Evolutionary conservation across 305 asterid genomes (phyloP).

Genomic region (Rubia peregrina): DNA sequence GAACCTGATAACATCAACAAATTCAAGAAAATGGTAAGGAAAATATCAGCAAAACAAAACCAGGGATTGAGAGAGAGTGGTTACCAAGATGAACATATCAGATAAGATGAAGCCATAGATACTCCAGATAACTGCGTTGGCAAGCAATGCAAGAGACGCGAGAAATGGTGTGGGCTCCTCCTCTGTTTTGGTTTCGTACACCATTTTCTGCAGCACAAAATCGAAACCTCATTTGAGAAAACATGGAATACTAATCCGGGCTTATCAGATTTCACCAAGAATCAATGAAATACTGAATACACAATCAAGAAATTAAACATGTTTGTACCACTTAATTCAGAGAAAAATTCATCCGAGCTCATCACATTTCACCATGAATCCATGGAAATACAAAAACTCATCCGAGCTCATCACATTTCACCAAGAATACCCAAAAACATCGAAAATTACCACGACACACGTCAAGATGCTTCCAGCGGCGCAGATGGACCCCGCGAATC

Average conservation of each 20-base stretch:
- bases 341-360: too few species aligned
- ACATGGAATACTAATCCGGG: too few species aligned
- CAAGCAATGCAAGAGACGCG: not conserved
- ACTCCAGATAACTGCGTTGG: not conserved
- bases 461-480: not conserved
- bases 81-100: not conserved
- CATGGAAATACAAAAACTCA: too few species aligned
- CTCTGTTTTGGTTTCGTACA: not conserved
- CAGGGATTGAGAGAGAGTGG: not conserved
- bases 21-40: too few species aligned
- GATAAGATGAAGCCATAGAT: not conserved
- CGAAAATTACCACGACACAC: not conserved
- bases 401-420: too few species aligned
- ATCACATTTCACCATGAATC: too few species aligned
- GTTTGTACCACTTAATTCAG: too few species aligned
- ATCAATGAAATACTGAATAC: too few species aligned
- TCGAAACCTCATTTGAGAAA: too few species aligned
- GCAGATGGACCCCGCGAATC: not conserved
- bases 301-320: too few species aligned
- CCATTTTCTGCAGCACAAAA: not conserved
- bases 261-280: too few species aligned
- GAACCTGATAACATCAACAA: not conserved
- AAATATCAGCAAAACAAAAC: not conserved
- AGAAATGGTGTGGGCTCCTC: not conserved
- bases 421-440: too few species aligned